Conservation (phyloP, 2,329 filamentous ascomycete species). For the Akanthomyces muscarius region DNA sequence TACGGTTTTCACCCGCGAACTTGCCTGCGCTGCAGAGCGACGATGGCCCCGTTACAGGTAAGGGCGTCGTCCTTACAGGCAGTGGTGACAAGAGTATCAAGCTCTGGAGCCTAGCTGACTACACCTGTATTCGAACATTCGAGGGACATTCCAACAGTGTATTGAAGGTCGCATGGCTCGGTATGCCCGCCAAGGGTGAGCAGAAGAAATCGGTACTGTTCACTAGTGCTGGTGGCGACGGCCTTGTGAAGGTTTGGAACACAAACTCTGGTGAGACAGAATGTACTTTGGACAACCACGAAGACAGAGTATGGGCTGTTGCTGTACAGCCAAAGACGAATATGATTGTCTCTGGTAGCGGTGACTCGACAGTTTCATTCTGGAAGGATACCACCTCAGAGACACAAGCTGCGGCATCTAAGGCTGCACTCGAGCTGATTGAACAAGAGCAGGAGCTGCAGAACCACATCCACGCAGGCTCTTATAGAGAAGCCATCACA, state of each 20-base stretch:
- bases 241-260: conserved; percentile 95
- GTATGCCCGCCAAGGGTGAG: conserved; percentile 45
- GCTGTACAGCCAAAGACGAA: conserved; percentile 66
- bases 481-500: conserved; percentile 89
- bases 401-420: conserved; percentile 70
- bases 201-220: conserved; percentile 64
- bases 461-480: conserved; percentile 83
- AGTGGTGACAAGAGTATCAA: conserved; percentile 96
- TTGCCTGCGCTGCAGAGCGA: conserved; percentile 71
- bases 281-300: conserved; percentile 92
- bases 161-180: conserved; percentile 87
- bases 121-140: conserved; percentile 87
- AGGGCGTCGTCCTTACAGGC: conserved; percentile 81
- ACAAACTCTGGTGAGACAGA: conserved; percentile 78
- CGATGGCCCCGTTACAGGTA: conserved; percentile 66
- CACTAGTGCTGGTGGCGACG: conserved; percentile 86
- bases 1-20: conserved; percentile 78
- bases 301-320: conserved; percentile 90
- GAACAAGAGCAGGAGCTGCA: conserved; percentile 93
- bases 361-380: conserved; percentile 89
- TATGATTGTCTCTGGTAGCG: conserved; percentile 82
- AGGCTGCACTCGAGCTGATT: conserved; percentile 71
- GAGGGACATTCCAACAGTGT: conserved; percentile 97
- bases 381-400: conserved; percentile 88
- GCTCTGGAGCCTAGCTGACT: conserved; percentile 89